A percentile compares a stretch with the other conserved stretches of the same genome.
phyloP scores from a whole-genome alignment of 768 basidiomycete species.

The Trametes sanguinea region DNA sequence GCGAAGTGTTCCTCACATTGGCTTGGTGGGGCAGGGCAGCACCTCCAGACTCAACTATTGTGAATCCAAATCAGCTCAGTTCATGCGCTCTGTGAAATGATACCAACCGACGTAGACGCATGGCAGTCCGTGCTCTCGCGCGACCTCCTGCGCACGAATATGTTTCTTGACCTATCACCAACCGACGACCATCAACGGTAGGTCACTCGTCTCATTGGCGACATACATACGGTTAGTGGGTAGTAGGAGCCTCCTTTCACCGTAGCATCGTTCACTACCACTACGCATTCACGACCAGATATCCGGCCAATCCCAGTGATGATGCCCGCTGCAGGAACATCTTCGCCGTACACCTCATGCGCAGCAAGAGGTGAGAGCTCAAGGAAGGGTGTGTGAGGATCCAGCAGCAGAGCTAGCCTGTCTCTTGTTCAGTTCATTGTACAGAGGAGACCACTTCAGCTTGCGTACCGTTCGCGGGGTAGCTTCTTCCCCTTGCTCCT shows the following conservation, averaged over 20 bases:
- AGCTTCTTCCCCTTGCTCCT: conserved; percentile 76
- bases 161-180: conserved; percentile 84
- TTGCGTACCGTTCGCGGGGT: conserved; percentile 73
- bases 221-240: conserved; percentile 65
- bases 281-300: conserved; percentile 79
- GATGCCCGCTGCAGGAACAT: conserved; percentile 86
- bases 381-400: conserved; percentile 86
- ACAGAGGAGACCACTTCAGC: not conserved
- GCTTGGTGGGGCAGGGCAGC: conserved; percentile 92
- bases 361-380: conserved; percentile 87
- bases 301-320: conserved; percentile 79
- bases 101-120: conserved; percentile 87
- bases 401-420: conserved; percentile 74
- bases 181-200: not conserved
- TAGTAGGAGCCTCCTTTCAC: conserved; percentile 94
- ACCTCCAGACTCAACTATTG: conserved; percentile 87
- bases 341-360: conserved; percentile 79
- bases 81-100: not conserved
- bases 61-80: not conserved
- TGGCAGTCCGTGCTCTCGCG: conserved; percentile 85
- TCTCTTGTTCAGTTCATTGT: not conserved
- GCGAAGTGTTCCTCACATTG: conserved; percentile 46
- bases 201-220: not conserved
- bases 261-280: conserved; percentile 93
- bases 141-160: conserved; percentile 90